phyloP scores from a whole-genome alignment of 306 rosid genomes.

The Prosopis cineraria region DNA sequence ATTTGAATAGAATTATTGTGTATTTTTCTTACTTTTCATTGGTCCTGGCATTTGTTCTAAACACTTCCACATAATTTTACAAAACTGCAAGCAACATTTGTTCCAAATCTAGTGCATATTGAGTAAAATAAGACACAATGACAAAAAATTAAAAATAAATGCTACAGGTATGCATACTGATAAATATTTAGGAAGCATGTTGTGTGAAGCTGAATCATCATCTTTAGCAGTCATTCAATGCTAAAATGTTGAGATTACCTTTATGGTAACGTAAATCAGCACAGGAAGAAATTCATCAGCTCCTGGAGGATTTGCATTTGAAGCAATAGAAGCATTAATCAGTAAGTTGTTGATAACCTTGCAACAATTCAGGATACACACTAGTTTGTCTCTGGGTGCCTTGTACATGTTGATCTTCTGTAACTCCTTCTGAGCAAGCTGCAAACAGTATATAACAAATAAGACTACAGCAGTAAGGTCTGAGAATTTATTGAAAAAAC shows the following conservation, averaged over 20 bases:
- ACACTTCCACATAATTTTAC: slow-evolving; percentile 11
- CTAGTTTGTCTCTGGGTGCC: slow-evolving; percentile 98
- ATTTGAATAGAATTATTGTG: background rate
- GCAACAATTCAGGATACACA: slow-evolving; percentile 93
- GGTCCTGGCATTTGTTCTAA: background rate
- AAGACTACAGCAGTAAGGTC: slow-evolving; percentile 34
- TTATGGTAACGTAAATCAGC: slow-evolving; percentile 87
- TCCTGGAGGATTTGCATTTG: slow-evolving; percentile 81
- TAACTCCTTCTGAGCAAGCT: slow-evolving; percentile 98
- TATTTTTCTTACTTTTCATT: background rate
- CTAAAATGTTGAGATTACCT: slow-evolving; percentile 40
- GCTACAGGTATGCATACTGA: background rate
- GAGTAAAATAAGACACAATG: slow-evolving; percentile 22
- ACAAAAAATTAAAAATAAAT: background rate
- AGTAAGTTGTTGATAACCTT: slow-evolving; percentile 91
- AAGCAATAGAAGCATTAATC: slow-evolving; percentile 82
- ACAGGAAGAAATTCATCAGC: slow-evolving; percentile 99
- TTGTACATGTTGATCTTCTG: slow-evolving; percentile 97
- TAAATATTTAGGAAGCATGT: background rate
- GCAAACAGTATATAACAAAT: slow-evolving; percentile 37
- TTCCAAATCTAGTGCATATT: background rate
- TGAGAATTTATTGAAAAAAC: background rate
- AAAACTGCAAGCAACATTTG: slow-evolving; percentile 17
- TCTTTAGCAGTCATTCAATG: slow-evolving; percentile 13
- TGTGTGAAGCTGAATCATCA: background rate